These are phyloP conservation scores for Alternaria panax DNA, from an alignment of 2,329 filamentous ascomycete species.

Conservation along the genomic window DNA sequence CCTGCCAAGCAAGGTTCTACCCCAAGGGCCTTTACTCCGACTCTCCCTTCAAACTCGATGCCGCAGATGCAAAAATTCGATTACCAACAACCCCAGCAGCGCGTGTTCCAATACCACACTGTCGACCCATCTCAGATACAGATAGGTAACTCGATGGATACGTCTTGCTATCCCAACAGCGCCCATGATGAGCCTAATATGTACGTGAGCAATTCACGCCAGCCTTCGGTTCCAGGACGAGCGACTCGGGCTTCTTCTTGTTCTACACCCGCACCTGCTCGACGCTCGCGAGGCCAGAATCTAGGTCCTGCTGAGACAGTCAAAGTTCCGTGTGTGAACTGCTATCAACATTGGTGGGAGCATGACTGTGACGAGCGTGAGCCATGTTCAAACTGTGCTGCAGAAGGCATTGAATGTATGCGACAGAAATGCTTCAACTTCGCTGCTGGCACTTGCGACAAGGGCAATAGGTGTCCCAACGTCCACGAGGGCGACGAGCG, in stretches of 20 bases:
- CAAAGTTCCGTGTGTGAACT: background rate
- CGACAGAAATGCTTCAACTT: slow-evolving; percentile 4
- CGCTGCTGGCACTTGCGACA: background rate
- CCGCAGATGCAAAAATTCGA: background rate
- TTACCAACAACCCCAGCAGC: background rate
- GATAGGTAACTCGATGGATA: background rate
- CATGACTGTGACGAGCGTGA: background rate
- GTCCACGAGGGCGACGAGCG: background rate
- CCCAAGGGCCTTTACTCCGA: background rate
- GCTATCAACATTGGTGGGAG: slow-evolving; percentile 3
- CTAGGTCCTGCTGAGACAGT: background rate
- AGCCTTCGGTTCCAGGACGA: background rate
- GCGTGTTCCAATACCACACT: background rate
- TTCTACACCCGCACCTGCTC: background rate
- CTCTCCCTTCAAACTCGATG: background rate
- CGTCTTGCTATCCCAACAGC: background rate
- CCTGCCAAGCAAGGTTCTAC: background rate
- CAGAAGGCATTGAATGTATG: background rate
- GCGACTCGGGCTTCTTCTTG: background rate
- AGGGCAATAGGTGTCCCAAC: background rate
- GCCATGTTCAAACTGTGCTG: background rate
- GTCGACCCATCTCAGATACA: background rate
- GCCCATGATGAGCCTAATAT: background rate
- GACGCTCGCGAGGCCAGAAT: no score
- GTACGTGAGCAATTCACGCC: background rate